Evolutionary conservation across 345 rosid genomes (phyloP), one percentile per base, ranked within the genome.

Genomic region (Citrus sp.): DNA sequence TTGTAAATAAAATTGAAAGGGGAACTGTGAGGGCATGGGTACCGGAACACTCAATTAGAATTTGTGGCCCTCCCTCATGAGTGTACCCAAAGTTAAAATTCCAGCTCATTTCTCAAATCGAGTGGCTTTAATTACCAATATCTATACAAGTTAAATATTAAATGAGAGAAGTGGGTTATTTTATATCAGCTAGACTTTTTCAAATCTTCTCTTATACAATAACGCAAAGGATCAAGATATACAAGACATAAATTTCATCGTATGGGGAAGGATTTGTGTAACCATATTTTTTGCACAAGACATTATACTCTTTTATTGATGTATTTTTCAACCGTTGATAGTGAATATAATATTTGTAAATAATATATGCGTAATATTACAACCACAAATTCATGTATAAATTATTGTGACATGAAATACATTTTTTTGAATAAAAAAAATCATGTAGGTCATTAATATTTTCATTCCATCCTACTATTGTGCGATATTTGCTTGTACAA

Each of bases 21-120:
- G 24, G 28, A 61, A 9, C 27, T 14, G 18, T 16, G 61, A 59
- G 37, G 67, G 67, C n/a, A 75, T 21, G 60, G 37, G 4, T 16
- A 42, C 9, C 49, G 19, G 40, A 42, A 28, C 82, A 79, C 74
- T 59, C 75, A 66, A 77, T 70, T 77, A 74, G 65, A 79, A 63
- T 27, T n/a, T 19, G 84, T 42, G 82, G 70, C 63, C 73, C 79
- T 72, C 35, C 49, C 58, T 3, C 18, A 67, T 80, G 84, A 80
- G 86, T 80, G 84, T 46, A 62, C 85, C 85, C 49, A 51, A 85
- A 78, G 86, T 82, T 82, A 72, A 38, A 80, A 72, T 38, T 80
- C 86, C 88, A 85, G 81, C 84, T 62, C 86, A 83, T 74, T 78
- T 76, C 76, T 69, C 21, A 64, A 49, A 49, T 37, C 30, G 46